Base-by-base conservation (phyloP, 768 basidiomycete genomes). In the Cubamyces sp. region DNA sequence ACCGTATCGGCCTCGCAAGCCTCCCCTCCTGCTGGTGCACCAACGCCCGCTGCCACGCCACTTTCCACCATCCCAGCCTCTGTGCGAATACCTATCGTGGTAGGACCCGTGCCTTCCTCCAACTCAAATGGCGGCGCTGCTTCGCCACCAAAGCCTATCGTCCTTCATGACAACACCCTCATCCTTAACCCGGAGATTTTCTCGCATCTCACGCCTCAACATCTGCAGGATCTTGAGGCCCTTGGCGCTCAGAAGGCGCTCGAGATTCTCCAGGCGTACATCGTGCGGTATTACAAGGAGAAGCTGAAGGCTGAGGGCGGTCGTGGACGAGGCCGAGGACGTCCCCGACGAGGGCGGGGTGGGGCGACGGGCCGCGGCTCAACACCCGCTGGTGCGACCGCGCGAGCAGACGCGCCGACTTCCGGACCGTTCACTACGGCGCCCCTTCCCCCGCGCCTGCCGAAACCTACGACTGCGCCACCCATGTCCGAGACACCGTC, bases 171-270 rank as follows among this genome's bases (percentile, higher is more conserved):
- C 66, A 88, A 92, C 55, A 88, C 84, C 30, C 82, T 97, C 21
- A 85, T 94, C 58, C 84, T 97, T 40, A 91, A 92, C 68, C 95
- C 95, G 2, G 81, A 82, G 21, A 88, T 96, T 37, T 97, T 97
- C 70, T 83, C 88, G 9, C 87, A 87, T 57, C 81, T 96, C 14
- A 85, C 88, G 3, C 78, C 81, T 46, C 87, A 88, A 63, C 89
- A 89, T 73, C 76, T 96, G 46, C 82, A 81, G 59, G 87, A 90
- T 47, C 76, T 96, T 26, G 90, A 94, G 74, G 82, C 82, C 54
- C 84, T 94, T 73, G 92, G 92, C 2, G 91, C 92, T 0, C 84
- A 88, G 71, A 87, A 89, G 66, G 93, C 94, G 6, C 75, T 96
- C 54, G 84, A 85, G 66, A 87, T 93, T 21, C 77, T 96, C 58